Evolutionary conservation across 371 early-diverging fungal genomes (phyloP).

Genomic region (Zancudomyces culisetae): DNA sequence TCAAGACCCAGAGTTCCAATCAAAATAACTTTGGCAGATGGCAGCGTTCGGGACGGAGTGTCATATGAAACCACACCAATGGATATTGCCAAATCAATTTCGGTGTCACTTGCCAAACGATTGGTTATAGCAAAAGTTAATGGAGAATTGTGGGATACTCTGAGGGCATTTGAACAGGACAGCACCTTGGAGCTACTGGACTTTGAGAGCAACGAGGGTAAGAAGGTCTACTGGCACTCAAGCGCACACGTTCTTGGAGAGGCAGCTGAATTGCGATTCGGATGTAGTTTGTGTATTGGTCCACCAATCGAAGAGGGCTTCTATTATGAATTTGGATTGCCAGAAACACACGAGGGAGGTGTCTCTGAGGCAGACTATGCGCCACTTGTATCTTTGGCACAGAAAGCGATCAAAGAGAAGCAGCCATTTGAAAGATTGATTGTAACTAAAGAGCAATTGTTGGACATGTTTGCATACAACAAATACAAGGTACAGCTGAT

Average conservation of each 20-base stretch:
- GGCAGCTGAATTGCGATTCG: constrained; percentile 91
- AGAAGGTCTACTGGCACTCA: constrained; percentile 99
- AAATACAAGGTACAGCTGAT: constrained; percentile 90
- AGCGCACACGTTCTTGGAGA: constrained; percentile 98
- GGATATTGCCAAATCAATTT: constrained; percentile 70
- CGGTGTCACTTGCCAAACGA: constrained; percentile 78
- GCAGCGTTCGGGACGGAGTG: constrained; percentile 55
- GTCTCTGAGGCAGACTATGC: constrained; percentile 10
- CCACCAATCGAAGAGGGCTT: constrained; percentile 98
- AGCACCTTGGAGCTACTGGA: constrained; percentile 80
- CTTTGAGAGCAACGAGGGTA: constrained; percentile 89
- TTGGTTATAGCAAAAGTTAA: constrained; percentile 92
- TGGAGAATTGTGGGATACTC: constrained; percentile 84
- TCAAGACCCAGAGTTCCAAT: constrained; percentile 27
- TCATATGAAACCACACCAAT: constrained; percentile 97
- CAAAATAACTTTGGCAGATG: constrained; percentile 80
- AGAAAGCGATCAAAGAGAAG: constrained; percentile 84
- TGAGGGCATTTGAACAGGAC: constrained; percentile 65
- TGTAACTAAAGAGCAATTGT: constrained; percentile 73
- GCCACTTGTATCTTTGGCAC: constrained; percentile 66
- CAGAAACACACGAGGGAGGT: constrained; percentile 17
- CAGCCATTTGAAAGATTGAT: constrained; percentile 86
- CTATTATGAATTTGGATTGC: constrained; percentile 94
- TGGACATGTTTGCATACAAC: constrained; percentile 97
- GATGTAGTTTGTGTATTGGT: constrained; percentile 92